Percentiles rank a stretch among this genome's conserved stretches.
These are phyloP conservation scores for Isabelozyma gotoi DNA, from an alignment of 805 yeast species.

Conservation along the genomic window DNA sequence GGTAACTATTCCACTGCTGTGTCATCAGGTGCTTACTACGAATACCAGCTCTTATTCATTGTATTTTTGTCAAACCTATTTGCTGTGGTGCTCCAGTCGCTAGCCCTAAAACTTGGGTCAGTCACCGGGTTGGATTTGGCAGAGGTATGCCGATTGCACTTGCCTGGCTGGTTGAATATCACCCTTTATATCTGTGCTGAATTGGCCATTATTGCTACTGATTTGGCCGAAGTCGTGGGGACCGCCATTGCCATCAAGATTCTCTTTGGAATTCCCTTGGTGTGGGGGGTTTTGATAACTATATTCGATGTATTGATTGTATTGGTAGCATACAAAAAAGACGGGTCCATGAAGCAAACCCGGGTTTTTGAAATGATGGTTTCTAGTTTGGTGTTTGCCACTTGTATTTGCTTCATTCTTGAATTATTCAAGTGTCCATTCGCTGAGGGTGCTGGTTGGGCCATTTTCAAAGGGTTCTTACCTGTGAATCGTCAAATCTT, in stretches of 20 bases:
- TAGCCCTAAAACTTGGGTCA: slow-evolving; percentile 83
- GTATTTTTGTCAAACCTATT: slow-evolving; percentile 76
- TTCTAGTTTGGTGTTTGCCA: slow-evolving; percentile 63
- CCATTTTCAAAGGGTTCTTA: slow-evolving; percentile 63
- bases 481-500: slow-evolving; percentile 46
- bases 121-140: slow-evolving; percentile 90
- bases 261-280: slow-evolving; percentile 69
- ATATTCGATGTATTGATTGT: slow-evolving; percentile 79
- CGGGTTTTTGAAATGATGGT: slow-evolving; percentile 79
- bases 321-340: slow-evolving; percentile 71
- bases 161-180: slow-evolving; percentile 67
- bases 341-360: slow-evolving; percentile 72
- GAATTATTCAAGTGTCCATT: slow-evolving; percentile 59
- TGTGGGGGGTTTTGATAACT: slow-evolving; percentile 75
- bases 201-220: slow-evolving; percentile 87
- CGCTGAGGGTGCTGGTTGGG: slow-evolving; percentile 49
- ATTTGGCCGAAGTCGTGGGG: slow-evolving; percentile 91
- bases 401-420: slow-evolving; percentile 72
- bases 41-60: slow-evolving; percentile 70
- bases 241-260: slow-evolving; percentile 85
- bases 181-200: slow-evolving; percentile 73
- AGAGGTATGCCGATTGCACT: slow-evolving; percentile 71
- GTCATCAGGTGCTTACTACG: slow-evolving; percentile 79
- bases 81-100: slow-evolving; percentile 79
- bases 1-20: slow-evolving; percentile 92